phyloP scores from a whole-genome alignment of 331 rosid species.

The Cydonia oblonga region DNA sequence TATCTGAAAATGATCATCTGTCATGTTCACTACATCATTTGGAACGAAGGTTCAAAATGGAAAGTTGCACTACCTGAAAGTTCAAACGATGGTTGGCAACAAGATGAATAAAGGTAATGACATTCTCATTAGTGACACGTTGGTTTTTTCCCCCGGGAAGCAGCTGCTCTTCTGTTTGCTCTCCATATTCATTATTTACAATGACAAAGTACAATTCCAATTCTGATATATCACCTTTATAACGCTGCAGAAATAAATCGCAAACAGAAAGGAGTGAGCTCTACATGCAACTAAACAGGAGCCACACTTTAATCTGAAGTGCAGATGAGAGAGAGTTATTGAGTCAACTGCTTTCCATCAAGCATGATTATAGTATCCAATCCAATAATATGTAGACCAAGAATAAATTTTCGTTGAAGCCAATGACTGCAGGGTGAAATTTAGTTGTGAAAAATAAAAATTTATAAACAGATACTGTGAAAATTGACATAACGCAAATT shows the following conservation, averaged over 20 bases:
- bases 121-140: conserved; percentile 78
- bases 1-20: conserved; percentile 38
- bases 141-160: conserved; percentile 66
- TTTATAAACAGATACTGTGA: not conserved
- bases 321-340: not conserved
- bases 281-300: not conserved
- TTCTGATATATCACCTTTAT: conserved; percentile 62
- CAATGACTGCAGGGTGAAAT: not conserved
- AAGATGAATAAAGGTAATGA: conserved; percentile 88
- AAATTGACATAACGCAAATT: not conserved
- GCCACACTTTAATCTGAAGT: not conserved
- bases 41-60: conserved; percentile 4
- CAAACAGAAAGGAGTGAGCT: not conserved
- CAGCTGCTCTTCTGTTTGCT: conserved; percentile 91
- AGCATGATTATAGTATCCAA: not conserved
- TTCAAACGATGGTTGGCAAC: conserved; percentile 97
- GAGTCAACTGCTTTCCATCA: not conserved
- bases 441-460: not conserved
- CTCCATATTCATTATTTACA: conserved; percentile 92
- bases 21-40: not conserved
- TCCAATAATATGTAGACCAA: not conserved
- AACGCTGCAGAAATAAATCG: conserved; percentile 46
- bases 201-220: conserved; percentile 88
- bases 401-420: not conserved
- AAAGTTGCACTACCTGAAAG: conserved; percentile 57